Evolutionary conservation across 495 filamentous ascomycete species (phyloP).

Genomic region (Aspergillus affinis): DNA sequence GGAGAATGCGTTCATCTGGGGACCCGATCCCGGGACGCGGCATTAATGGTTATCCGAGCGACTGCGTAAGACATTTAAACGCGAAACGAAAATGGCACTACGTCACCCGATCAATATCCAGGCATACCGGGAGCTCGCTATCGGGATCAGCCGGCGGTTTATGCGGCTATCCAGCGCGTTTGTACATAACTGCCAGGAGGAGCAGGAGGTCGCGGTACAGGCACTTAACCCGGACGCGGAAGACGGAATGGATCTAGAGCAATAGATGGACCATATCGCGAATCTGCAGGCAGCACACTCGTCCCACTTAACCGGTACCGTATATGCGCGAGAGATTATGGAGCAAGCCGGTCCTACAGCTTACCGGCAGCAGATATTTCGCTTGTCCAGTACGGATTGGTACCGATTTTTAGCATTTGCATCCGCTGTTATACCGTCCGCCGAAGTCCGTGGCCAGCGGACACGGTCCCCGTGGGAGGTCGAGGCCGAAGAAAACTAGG

Average conservation of each 20-base stretch:
- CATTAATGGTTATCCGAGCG: neutral
- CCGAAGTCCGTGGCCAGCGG: neutral
- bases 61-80: neutral
- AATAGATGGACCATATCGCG: neutral
- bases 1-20: no score
- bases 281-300: neutral
- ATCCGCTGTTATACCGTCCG: neutral
- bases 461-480: neutral
- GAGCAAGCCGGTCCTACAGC: neutral
- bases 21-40: neutral
- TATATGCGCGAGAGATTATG: slow-evolving; percentile 1
- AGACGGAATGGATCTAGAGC: neutral
- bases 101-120: neutral
- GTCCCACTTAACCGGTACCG: neutral
- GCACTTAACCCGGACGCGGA: neutral
- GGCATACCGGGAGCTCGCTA: neutral
- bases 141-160: no score
- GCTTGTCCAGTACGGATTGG: neutral
- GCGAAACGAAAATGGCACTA: neutral
- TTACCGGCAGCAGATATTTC: neutral
- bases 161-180: neutral
- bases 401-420: neutral
- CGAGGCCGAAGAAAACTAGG: neutral
- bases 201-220: neutral
- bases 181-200: neutral